Evolutionary conservation across 768 basidiomycete genomes (phyloP).

Genomic region (Fomitopsis pulvina): DNA sequence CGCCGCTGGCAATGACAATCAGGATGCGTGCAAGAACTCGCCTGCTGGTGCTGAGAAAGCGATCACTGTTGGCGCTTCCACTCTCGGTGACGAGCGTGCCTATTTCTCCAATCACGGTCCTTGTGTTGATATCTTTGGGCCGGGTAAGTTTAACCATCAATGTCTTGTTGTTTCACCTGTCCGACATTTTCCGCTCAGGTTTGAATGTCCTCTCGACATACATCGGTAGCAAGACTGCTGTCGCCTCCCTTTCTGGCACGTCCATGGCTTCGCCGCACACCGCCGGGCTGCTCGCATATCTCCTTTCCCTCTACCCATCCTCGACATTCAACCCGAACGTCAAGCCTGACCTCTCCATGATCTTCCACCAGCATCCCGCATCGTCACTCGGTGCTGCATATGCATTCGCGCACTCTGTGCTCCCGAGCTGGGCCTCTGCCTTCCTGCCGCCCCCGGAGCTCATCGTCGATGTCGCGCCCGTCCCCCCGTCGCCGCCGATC

Average conservation of each 20-base stretch:
- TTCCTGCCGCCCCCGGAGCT: constrained; percentile 51
- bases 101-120: constrained; percentile 90
- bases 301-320: constrained; percentile 82
- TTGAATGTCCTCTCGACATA: constrained; percentile 89
- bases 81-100: constrained; percentile 72
- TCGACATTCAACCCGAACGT: constrained; percentile 50
- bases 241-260: constrained; percentile 79
- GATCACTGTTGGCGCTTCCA: constrained; percentile 91
- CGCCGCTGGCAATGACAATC: constrained; percentile 86
- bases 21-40: constrained; percentile 88
- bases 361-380: constrained; percentile 27
- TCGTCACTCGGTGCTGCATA: constrained; percentile 43
- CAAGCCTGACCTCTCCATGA: constrained; percentile 29
- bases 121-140: constrained; percentile 92
- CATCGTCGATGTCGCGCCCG: constrained; percentile 36
- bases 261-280: constrained; percentile 95
- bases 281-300: constrained; percentile 86
- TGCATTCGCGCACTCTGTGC: constrained; percentile 42
- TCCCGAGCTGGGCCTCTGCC: constrained; percentile 51
- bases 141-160: constrained; percentile 37
- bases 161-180: not conserved
- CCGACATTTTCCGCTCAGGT: constrained; percentile 28
- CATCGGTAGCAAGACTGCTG: constrained; percentile 54
- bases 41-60: constrained; percentile 87
- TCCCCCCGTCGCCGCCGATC: constrained; percentile 33